Evolutionary conservation across 1,284 basidiomycete species (phyloP), one percentile per base, ranked within the genome.

Genomic region (Ustilago nuda): DNA sequence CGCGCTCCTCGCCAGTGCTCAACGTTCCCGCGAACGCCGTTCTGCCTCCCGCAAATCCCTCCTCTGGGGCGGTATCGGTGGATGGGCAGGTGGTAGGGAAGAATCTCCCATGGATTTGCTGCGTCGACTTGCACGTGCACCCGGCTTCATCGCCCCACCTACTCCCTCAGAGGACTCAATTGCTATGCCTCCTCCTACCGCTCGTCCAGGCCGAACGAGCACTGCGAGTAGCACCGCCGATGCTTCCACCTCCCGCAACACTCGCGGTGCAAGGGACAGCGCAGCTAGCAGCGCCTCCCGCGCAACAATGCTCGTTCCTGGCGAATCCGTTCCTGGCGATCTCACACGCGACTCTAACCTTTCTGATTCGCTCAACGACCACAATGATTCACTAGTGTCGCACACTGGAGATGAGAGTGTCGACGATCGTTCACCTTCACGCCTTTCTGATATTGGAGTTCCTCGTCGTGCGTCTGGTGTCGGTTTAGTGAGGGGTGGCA

Each of bases 91-190:
- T 17, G 77, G 77, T 36, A 51, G 77, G 2, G 77, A 79, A 56
- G 77, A 79, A 41, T 70, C 66, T 59, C 77, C 77, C 23, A 72
- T 79, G 68, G 77, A 79, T 23, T 60, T 79, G 15, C 37, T 79
- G 13, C 53, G 77, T 23, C 56, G 77, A 12, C 53, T 79, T 4
- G 73, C 77, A 4, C 53, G 77, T 4, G 76, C 76, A 13, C 76
- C 76, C 17, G 72, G 65, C 27, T 78, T 74, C 53, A 65, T 74
- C 2, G 64, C 52, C 1, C 76, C 76, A 13, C 59, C 67, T 2
- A 78, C 76, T n/a, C 76, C 76, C 3, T 66, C 65, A 9, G 48
- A 64, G 46, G 73, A 67, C 33, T 71, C 68, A 11, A 68, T 76
- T 48, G 58, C 74, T 27, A 72, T 72, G 74, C 69, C 74, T 4